These are phyloP conservation scores for Neoarthrinium moseri DNA, from an alignment of 2,329 filamentous ascomycete genomes.

Conservation along the genomic window DNA sequence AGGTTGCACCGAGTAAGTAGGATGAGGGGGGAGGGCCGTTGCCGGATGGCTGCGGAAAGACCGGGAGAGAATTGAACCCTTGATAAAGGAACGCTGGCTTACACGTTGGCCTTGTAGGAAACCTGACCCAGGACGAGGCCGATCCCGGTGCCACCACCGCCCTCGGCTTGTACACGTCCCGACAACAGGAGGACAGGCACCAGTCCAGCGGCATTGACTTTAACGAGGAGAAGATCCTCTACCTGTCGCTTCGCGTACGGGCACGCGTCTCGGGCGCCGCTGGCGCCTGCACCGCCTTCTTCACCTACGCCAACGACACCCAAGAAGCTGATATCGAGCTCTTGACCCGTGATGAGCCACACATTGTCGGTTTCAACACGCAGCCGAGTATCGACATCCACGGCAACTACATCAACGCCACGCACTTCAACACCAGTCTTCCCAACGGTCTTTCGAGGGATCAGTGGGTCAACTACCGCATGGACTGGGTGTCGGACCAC, in stretches of 20 bases:
- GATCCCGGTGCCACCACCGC: neutral
- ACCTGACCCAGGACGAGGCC: neutral
- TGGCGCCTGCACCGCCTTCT: constrained; percentile 3
- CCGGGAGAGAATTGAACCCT: too few species aligned
- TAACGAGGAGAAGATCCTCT: constrained; percentile 2
- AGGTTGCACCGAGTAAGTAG: neutral
- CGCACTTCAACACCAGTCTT: neutral
- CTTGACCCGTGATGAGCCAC: neutral
- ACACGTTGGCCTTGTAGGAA: neutral
- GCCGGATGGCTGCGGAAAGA: too few species aligned
- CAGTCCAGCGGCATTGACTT: constrained; percentile 3
- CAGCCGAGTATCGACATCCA: constrained; percentile 2
- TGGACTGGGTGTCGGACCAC: neutral
- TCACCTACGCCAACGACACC: constrained; percentile 3
- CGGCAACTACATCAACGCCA: neutral
- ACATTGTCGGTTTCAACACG: constrained; percentile 3
- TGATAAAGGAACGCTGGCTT: neutral
- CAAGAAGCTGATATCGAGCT: constrained; percentile 5
- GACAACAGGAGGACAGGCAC: neutral
- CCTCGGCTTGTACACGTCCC: neutral
- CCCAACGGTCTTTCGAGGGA: neutral
- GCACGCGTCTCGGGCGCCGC: neutral
- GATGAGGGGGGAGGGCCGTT: too few species aligned
- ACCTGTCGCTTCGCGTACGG: constrained; percentile 2
- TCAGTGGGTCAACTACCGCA: constrained; percentile 2